Conservation (phyloP, 805 yeast species). For the Alloascoidea africana region DNA sequence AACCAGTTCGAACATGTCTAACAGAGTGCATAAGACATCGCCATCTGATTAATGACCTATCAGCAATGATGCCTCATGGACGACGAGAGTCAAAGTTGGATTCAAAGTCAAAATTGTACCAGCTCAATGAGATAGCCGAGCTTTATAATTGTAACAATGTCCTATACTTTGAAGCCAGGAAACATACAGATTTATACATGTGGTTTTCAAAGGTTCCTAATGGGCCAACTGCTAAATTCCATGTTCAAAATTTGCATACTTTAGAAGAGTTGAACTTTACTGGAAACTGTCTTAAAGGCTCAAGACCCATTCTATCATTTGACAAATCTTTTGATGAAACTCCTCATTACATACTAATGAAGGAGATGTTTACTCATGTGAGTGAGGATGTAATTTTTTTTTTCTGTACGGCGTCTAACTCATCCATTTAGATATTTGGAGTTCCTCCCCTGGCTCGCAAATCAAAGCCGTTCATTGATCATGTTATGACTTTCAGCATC, state of each 20-base stretch:
- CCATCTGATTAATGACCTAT: slow-evolving; percentile 74
- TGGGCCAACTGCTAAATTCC: slow-evolving; percentile 93
- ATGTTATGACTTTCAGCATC: slow-evolving; percentile 82
- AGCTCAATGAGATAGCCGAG: slow-evolving; percentile 91
- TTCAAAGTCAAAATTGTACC: slow-evolving; percentile 75
- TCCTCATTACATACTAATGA: slow-evolving; percentile 60
- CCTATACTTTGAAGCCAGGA: slow-evolving; percentile 88
- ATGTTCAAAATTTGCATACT: slow-evolving; percentile 88
- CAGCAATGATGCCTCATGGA: slow-evolving; percentile 76
- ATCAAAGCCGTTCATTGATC: slow-evolving; percentile 89
- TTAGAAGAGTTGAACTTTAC: slow-evolving; percentile 92
- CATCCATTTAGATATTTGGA: slow-evolving; percentile 44
- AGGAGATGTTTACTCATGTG: slow-evolving; percentile 64
- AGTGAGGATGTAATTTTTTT: neutral
- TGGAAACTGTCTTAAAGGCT: slow-evolving; percentile 90
- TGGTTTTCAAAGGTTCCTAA: slow-evolving; percentile 96
- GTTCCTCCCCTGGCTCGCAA: slow-evolving; percentile 92
- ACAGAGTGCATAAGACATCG: slow-evolving; percentile 49
- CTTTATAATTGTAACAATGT: slow-evolving; percentile 93
- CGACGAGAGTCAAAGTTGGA: slow-evolving; percentile 95
- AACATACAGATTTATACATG: slow-evolving; percentile 86
- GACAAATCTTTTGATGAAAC: slow-evolving; percentile 61
- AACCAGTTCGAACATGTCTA: too few species aligned
- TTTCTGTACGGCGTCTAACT: neutral
- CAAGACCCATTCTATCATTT: slow-evolving; percentile 85